These are phyloP conservation scores for Penicillium sclerotiorum DNA, from an alignment of 2,329 filamentous ascomycete species.

Conservation along the genomic window DNA sequence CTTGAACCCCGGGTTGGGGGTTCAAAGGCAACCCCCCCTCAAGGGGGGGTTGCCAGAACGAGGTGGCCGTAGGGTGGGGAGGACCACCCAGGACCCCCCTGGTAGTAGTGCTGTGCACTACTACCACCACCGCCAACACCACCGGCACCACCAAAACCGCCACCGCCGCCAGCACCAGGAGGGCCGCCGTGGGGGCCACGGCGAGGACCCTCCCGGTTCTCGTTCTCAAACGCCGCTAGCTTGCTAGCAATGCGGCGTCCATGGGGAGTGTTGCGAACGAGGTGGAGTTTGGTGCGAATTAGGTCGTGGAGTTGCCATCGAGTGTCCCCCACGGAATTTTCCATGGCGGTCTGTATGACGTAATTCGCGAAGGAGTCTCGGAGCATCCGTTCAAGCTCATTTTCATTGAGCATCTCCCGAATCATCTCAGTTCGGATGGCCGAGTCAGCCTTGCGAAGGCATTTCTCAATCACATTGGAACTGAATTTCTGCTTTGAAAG, in stretches of 20 bases:
- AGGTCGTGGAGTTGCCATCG: slow-evolving; percentile 77
- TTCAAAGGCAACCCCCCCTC: too few species aligned
- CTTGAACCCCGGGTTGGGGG: too few species aligned
- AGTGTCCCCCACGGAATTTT: slow-evolving; percentile 74
- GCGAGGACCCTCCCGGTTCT: slow-evolving; percentile 30
- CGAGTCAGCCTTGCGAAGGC: slow-evolving; percentile 77
- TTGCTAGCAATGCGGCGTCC: slow-evolving; percentile 92
- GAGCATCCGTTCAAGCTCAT: slow-evolving; percentile 83
- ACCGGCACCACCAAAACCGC: too few species aligned
- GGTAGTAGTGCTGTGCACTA: too few species aligned
- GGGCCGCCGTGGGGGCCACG: too few species aligned
- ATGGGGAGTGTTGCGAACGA: slow-evolving; percentile 88
- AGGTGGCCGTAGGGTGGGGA: too few species aligned
- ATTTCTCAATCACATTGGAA: slow-evolving; percentile 98
- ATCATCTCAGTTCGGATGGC: slow-evolving; percentile 79
- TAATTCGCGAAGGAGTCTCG: slow-evolving; percentile 97
- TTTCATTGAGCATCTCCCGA: slow-evolving; percentile 72
- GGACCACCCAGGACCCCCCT: too few species aligned
- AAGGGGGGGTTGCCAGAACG: too few species aligned
- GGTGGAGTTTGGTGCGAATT: slow-evolving; percentile 80
- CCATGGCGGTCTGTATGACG: slow-evolving; percentile 93
- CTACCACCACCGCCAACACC: too few species aligned
- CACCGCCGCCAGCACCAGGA: too few species aligned
- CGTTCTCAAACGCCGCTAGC: slow-evolving; percentile 63
- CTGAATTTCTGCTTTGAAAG: slow-evolving; percentile 97